Base-by-base conservation (phyloP, 108 stramenopile genomes). In the Conticribra guillardii region DNA sequence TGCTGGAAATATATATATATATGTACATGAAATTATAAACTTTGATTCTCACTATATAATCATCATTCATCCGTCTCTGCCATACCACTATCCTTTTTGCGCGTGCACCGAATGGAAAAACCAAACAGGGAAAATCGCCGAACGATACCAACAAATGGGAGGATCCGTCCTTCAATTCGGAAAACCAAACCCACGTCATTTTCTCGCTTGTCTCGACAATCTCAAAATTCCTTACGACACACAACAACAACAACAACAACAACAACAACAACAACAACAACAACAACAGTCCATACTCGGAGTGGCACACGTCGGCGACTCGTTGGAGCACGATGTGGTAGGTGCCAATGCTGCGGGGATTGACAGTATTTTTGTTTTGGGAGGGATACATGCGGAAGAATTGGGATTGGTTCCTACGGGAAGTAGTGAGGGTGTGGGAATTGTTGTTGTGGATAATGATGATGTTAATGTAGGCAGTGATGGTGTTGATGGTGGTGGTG, bases 301-400 rank as follows among this genome's bases (percentile, higher is more conserved):
- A 8, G 83, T 90, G 0, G 85, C 82, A 3, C 89, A 93, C 55
- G 92, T 96, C 8, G 96, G 94, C 0, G 96, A 96, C 79, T 92
- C 91, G 22, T 74, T 96, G 49, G 87, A 92, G 54, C 96, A 96
- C 76, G 96, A 96, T 69, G 70, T 96, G 21, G 68, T 77, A n/a
- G 94, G 96, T 26, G 94, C 96, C 2, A 85, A 83, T 68, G 55
- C 76, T 32, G 82, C 91, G 8, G 83, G 80, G 1, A 67, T 96
- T 52, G 78, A 75, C 15, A 82, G 73, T 54, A 60, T 95, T 11
- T 90, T 90, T 64, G 84, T 96, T 32, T 51, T 83, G 16, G 80
- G 86, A 15, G 93, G 93, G 9, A 82, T 95, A 29, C 93, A 95
- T 59, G 49, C 76, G 2, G 49, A 66, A 14, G 89, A 87, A 46